phyloP scores from a whole-genome alignment of 225 moss, liverwort and hornwort genomes.

The Pseudisothecium myosuroides region DNA sequence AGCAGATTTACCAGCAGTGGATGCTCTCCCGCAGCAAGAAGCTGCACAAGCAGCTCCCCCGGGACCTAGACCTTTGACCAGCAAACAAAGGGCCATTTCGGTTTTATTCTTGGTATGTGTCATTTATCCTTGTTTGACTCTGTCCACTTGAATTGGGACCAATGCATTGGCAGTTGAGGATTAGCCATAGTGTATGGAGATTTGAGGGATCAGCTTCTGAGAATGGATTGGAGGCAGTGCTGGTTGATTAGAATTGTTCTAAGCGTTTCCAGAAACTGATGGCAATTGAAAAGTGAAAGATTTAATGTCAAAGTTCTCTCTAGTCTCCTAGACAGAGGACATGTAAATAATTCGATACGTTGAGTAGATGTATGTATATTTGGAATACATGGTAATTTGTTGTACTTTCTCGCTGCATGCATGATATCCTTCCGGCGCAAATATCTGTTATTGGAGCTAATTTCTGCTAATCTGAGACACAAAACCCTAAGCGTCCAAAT shows the following conservation, averaged over 20 bases:
- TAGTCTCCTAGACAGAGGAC: not conserved
- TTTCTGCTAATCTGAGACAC: not conserved
- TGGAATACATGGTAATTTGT: not conserved
- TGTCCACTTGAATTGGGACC: not conserved
- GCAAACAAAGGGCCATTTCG: conserved; percentile 67
- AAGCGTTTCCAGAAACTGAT: not conserved
- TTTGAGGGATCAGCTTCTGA: not conserved
- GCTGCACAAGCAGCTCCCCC: conserved; percentile 14
- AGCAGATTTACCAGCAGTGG: conserved; percentile 18
- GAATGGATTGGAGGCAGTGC: not conserved
- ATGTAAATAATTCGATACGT: not conserved
- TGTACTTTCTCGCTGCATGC: not conserved
- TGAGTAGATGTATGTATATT: not conserved
- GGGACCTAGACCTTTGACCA: conserved; percentile 41
- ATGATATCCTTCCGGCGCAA: not conserved
- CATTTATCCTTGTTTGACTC: not conserved
- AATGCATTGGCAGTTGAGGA: not conserved
- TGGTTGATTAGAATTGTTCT: not conserved
- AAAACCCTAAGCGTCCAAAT: not conserved
- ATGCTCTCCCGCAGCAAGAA: conserved; percentile 14
- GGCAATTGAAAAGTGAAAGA: not conserved
- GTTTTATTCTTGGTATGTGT: conserved; percentile 67
- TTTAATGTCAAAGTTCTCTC: not conserved
- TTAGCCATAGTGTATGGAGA: not conserved
- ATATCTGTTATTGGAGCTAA: not conserved